These are phyloP conservation scores for Scortechinia acanthostroma DNA, from an alignment of 2,329 filamentous ascomycete species.

Conservation along the genomic window DNA sequence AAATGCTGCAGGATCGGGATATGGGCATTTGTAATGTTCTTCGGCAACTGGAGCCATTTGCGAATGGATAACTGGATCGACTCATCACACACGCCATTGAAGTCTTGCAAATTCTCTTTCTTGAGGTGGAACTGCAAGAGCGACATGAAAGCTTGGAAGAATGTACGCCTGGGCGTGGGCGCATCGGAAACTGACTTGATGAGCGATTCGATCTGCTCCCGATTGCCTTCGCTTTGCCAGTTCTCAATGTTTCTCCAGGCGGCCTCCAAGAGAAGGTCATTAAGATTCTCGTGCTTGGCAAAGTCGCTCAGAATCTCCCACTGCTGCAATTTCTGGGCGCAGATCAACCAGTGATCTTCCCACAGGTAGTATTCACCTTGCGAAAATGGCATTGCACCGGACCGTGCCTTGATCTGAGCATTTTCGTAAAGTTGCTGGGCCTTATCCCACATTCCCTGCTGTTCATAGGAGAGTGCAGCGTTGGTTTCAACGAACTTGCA, in stretches of 20 bases:
- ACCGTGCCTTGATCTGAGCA: constrained; percentile 93
- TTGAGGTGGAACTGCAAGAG: constrained; percentile 90
- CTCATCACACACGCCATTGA: constrained; percentile 86
- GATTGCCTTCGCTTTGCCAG: constrained; percentile 80
- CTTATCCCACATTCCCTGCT: constrained; percentile 99
- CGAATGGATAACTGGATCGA: constrained; percentile 93
- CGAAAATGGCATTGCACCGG: constrained; percentile 90
- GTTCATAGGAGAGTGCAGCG: constrained; percentile 91
- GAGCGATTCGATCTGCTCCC: constrained; percentile 82
- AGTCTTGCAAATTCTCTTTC: constrained; percentile 72
- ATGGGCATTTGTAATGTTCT: constrained; percentile 86
- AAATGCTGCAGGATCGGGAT: constrained; percentile 94
- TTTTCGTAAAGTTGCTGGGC: constrained; percentile 94
- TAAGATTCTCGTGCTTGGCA: constrained; percentile 96
- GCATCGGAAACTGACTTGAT: constrained; percentile 98
- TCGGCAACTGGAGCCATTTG: constrained; percentile 98
- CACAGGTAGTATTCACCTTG: constrained; percentile 97
- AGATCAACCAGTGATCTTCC: constrained; percentile 98
- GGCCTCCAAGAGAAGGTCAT: constrained; percentile 88
- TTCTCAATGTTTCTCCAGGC: constrained; percentile 93
- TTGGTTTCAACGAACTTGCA: constrained; percentile 98
- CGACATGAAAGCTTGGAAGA: constrained; percentile 98
- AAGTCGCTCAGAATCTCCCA: constrained; percentile 98
- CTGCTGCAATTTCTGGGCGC: constrained; percentile 94
- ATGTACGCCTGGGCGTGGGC: constrained; percentile 83